A percentile compares a stretch with the other conserved stretches of the same genome.
These are phyloP conservation scores for Litchi chinensis DNA, from an alignment of 345 rosid genomes.

Conservation along the genomic window DNA sequence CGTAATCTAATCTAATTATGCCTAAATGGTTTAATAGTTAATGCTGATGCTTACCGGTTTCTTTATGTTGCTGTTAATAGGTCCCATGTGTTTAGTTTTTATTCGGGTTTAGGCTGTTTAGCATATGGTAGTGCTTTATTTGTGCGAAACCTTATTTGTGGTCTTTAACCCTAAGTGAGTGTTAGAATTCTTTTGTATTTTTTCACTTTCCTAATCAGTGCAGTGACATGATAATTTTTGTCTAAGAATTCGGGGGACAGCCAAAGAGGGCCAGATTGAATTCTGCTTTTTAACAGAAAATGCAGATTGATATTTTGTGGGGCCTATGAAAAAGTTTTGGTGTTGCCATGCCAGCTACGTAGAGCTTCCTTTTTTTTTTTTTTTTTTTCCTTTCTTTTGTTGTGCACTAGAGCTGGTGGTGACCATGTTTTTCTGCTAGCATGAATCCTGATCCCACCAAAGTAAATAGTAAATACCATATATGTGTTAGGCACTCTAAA, in stretches of 20 bases:
- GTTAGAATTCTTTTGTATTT: neutral
- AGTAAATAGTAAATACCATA: too few species aligned
- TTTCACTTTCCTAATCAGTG: neutral
- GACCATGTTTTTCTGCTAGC: neutral
- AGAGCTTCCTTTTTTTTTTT: too few species aligned
- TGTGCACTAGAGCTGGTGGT: neutral
- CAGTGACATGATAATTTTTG: neutral
- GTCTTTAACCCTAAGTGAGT: neutral
- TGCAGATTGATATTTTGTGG: neutral
- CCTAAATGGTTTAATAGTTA: slow-evolving; percentile 1
- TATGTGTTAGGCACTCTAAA: too few species aligned
- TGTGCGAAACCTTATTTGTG: neutral
- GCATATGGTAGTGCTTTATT: neutral
- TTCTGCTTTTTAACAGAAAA: neutral
- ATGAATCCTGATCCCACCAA: neutral
- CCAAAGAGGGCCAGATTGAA: neutral
- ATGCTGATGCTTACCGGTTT: neutral
- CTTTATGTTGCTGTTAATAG: slow-evolving; percentile 1
- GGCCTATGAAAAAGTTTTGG: neutral
- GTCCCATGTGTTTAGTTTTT: slow-evolving; percentile 14
- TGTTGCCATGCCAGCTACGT: neutral
- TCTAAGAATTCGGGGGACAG: slow-evolving; percentile 2
- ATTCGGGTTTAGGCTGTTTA: slow-evolving; percentile 15
- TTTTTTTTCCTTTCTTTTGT: too few species aligned
- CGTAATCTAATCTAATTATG: neutral